Base-by-base conservation (phyloP, 257 asterid genomes). In the Apocynum venetum region DNA sequence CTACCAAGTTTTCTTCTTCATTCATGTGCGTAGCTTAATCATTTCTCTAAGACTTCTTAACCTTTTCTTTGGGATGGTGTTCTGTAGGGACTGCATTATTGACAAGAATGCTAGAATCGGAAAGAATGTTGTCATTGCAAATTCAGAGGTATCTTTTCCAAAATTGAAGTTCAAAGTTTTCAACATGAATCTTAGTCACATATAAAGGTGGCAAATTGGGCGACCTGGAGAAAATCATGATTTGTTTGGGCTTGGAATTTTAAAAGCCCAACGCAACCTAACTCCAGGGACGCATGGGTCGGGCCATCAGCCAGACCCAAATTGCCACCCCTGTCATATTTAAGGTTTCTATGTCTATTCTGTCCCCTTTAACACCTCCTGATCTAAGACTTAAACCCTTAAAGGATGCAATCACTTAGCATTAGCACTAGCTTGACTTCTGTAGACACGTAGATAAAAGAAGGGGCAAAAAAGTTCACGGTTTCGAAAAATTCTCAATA, bases 91-190 rank as follows among this genome's bases (percentile, higher is more conserved):
- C 67, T 93, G 98, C 89, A 95, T 95, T 74, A 91, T 95, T 35
- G 98, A 93, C 93, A 95, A 93, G 85, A 95, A 95, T 79, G 97
- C 96, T 44, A 90, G 96, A 85, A 90, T 95, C 17, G 98, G 98
- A 36, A 95, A 91, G 79, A 89, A 93, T 68, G 96, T 91, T 70
- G 86, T 91, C 80, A 90, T 95, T 65, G 96, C 85, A 81, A 95
- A 95, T 81, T 85, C 96, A 80, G 98, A 91, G 96, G 98, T 88
- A 81, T n/a, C 80, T 73, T 67, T 41, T 7, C 6, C 36, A 67
- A 17, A 67, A 19, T 17, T 67, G 6, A 35, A 61, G 7, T 25
- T 40, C 19, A 8, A 57, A 74, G 1, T 12, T 71, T 9, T 41
- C 47, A 40, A 35, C 52, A 53, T 25, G 8, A 77, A 67, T 43